Conservation (phyloP, 176 grass and related monocot species). For the Leersia perrieri region DNA sequence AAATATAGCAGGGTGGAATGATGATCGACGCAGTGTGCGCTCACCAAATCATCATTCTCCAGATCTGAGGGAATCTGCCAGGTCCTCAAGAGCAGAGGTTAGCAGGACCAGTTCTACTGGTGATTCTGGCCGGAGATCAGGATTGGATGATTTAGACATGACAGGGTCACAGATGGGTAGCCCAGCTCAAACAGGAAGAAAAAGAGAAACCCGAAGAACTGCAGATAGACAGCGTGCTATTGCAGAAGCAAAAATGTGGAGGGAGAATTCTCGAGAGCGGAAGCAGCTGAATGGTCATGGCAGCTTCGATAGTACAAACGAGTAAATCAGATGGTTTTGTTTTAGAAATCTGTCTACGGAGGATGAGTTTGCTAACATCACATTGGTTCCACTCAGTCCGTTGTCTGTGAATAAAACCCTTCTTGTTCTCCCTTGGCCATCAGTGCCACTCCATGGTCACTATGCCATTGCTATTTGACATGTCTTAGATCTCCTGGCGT, state of each 20-base stretch:
- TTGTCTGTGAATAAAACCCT: slow-evolving; percentile 56
- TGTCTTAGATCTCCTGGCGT: slow-evolving; percentile 29
- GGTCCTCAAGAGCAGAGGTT: slow-evolving; percentile 46
- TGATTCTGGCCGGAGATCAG: slow-evolving; percentile 65
- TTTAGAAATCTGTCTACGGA: not conserved
- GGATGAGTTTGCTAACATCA: slow-evolving; percentile 24
- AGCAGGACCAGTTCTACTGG: slow-evolving; percentile 58
- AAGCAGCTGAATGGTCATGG: slow-evolving; percentile 37
- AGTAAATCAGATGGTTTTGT: slow-evolving; percentile 32
- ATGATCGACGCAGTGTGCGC: slow-evolving; percentile 29
- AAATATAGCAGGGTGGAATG: slow-evolving; percentile 33
- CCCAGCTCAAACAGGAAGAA: slow-evolving; percentile 54
- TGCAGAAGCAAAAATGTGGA: slow-evolving; percentile 65
- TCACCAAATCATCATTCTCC: slow-evolving; percentile 79
- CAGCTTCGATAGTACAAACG: slow-evolving; percentile 75
- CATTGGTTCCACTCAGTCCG: not conserved
- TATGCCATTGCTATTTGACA: slow-evolving; percentile 6
- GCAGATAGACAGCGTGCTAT: slow-evolving; percentile 64
- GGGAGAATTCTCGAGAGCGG: slow-evolving; percentile 66
- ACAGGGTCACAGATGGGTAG: slow-evolving; percentile 62
- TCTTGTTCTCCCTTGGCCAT: slow-evolving; percentile 24
- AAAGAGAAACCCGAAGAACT: slow-evolving; percentile 39
- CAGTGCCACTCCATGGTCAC: slow-evolving; percentile 17
- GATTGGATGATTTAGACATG: slow-evolving; percentile 66
- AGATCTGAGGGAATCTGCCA: slow-evolving; percentile 45